Evolutionary conservation across 148 eudicot genomes (phyloP).

Genomic region (Camellia granthamiana): DNA sequence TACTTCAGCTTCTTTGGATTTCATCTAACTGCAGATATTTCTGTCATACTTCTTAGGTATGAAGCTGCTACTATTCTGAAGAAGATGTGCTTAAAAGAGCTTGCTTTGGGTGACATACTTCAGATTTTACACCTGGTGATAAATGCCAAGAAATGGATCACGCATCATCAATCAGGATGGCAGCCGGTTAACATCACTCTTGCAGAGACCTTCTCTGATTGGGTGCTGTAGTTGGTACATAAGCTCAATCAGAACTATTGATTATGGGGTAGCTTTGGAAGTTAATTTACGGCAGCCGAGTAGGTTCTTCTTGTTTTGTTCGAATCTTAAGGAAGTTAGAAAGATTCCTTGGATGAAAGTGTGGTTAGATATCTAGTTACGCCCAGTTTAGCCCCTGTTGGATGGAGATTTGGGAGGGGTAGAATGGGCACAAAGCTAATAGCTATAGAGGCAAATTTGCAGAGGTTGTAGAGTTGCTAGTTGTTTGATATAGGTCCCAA

Average conservation of each 20-base stretch:
- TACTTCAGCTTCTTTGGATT: neutral
- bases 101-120: slow-evolving; percentile 64
- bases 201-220: slow-evolving; percentile 40
- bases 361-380: neutral
- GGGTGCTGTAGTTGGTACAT: slow-evolving; percentile 27
- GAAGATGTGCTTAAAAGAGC: slow-evolving; percentile 59
- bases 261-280: neutral
- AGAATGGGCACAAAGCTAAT: too few relatives aligned
- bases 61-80: slow-evolving; percentile 80
- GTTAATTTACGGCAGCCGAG: neutral
- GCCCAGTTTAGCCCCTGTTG: too few relatives aligned
- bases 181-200: slow-evolving; percentile 60
- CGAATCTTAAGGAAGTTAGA: neutral
- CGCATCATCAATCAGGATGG: slow-evolving; percentile 75
- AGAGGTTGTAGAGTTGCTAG: slow-evolving; percentile 4
- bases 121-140: slow-evolving; percentile 64
- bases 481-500: neutral
- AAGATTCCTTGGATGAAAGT: slow-evolving; percentile 6
- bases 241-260: neutral
- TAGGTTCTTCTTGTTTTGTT: neutral
- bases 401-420: too few relatives aligned
- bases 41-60: slow-evolving; percentile 42
- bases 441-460: neutral
- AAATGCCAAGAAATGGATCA: slow-evolving; percentile 62
- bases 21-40: slow-evolving; percentile 5